phyloP scores from a whole-genome alignment of 306 rosid genomes.

The Betula pendula region DNA sequence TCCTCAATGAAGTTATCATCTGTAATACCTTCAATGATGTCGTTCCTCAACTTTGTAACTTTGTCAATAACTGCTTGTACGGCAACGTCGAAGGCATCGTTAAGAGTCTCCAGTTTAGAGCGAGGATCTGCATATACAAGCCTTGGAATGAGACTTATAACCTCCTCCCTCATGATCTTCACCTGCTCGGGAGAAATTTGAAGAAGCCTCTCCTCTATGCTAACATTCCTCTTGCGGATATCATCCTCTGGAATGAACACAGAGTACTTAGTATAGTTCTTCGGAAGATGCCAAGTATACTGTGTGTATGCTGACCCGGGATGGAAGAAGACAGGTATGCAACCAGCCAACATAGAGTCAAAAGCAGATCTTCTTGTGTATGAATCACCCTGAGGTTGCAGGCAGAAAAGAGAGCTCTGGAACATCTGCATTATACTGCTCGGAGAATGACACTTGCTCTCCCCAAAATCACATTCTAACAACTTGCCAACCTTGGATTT shows the following conservation, averaged over 20 bases:
- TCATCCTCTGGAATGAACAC: conserved; percentile 93
- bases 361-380: conserved; percentile 95
- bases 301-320: conserved; percentile 97
- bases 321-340: conserved; percentile 97
- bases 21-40: conserved; percentile 56
- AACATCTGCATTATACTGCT: conserved; percentile 98
- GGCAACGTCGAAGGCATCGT: conserved; percentile 93
- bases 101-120: conserved; percentile 71
- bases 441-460: conserved; percentile 97
- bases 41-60: conserved; percentile 80
- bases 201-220: conserved; percentile 74
- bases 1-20: conserved; percentile 86
- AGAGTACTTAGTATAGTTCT: conserved; percentile 73
- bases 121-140: conserved; percentile 95
- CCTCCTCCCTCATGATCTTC: conserved; percentile 86
- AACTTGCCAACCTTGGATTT: conserved; percentile 67
- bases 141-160: conserved; percentile 78
- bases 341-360: conserved; percentile 94
- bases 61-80: conserved; percentile 80
- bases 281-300: conserved; percentile 98
- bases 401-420: conserved; percentile 91
- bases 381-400: conserved; percentile 99
- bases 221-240: conserved; percentile 71
- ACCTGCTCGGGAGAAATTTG: conserved; percentile 73
- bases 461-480: conserved; percentile 95